A percentile compares a stretch with the other conserved stretches of the same genome.
These are phyloP conservation scores for Effrenium voratum DNA, from an alignment of 73 alveolate genomes.

Conservation along the genomic window DNA sequence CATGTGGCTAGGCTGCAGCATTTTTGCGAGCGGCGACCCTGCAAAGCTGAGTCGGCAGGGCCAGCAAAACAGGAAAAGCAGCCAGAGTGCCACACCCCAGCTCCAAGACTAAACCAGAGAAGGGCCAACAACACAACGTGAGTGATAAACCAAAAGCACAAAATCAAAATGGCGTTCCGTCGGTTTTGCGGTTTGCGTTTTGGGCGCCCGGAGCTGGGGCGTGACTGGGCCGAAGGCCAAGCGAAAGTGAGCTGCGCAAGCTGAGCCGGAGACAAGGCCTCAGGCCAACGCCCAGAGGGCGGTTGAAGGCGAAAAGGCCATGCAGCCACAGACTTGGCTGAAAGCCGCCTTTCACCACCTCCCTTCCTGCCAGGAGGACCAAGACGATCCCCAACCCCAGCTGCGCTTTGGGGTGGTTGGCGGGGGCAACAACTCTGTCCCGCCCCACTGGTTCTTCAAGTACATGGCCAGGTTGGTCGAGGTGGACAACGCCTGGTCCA, in stretches of 20 bases:
- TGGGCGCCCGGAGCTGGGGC: too few relatives aligned
- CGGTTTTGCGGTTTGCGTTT: too few relatives aligned
- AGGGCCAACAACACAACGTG: too few relatives aligned
- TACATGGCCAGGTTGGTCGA: not conserved
- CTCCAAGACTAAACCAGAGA: too few relatives aligned
- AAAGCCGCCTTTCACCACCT: not conserved
- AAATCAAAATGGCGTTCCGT: too few relatives aligned
- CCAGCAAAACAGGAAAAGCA: too few relatives aligned
- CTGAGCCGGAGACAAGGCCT: not conserved
- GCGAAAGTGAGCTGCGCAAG: not conserved
- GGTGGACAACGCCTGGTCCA: conserved; percentile 30
- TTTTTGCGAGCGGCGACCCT: too few relatives aligned
- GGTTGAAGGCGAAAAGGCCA: not conserved
- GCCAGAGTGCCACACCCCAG: too few relatives aligned
- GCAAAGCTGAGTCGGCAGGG: too few relatives aligned
- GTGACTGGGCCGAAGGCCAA: too few relatives aligned
- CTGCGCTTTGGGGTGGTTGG: conserved; percentile 8
- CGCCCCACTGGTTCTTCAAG: conserved; percentile 44
- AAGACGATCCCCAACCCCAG: not conserved
- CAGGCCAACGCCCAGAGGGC: not conserved
- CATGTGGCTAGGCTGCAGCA: too few relatives aligned
- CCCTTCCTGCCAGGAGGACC: not conserved
- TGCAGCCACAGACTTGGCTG: conserved; percentile 13
- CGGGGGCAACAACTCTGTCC: conserved; percentile 3
- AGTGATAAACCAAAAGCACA: too few relatives aligned